A percentile compares a stretch with the other conserved stretches of the same genome.
Conservation (phyloP, 2,329 filamentous ascomycete species). For the Anthostomella pinea region DNA sequence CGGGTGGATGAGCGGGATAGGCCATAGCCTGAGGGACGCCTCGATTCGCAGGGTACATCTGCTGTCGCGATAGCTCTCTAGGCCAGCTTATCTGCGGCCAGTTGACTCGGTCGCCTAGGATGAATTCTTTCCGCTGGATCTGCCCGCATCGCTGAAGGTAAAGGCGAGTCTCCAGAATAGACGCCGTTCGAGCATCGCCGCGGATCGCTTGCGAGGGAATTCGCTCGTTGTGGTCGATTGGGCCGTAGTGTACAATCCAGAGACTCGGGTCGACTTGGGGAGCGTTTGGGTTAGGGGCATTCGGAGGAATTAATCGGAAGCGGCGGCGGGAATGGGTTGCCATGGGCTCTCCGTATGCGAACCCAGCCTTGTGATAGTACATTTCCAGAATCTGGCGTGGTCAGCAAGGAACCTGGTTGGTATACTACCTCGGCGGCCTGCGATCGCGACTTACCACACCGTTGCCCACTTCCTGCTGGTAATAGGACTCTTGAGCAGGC, state of each 20-base stretch:
- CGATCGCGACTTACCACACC: conserved; percentile 49
- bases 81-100: conserved; percentile 84
- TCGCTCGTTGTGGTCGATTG: conserved; percentile 69
- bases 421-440: too few species aligned
- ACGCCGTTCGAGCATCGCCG: conserved; percentile 58
- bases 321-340: conserved; percentile 78
- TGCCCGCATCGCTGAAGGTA: conserved; percentile 74
- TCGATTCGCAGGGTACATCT: conserved; percentile 48
- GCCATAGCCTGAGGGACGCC: conserved; percentile 60
- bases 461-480: conserved; percentile 67
- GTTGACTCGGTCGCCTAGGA: conserved; percentile 83
- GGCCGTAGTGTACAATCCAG: conserved; percentile 89
- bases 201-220: conserved; percentile 68
- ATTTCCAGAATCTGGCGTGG: conserved; percentile 77
- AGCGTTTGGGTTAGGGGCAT: conserved; percentile 65
- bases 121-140: conserved; percentile 87
- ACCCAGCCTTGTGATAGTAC: conserved; percentile 78
- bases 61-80: conserved; percentile 47
- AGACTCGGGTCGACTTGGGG: conserved; percentile 75
- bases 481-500: conserved; percentile 76
- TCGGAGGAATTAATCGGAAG: conserved; percentile 77
- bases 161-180: conserved; percentile 58
- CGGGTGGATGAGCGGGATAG: conserved; percentile 52
- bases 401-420: conserved; percentile 18
- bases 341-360: conserved; percentile 69